Evolutionary conservation across 805 yeast genomes (phyloP).

Genomic region (Starmerella cellae): DNA sequence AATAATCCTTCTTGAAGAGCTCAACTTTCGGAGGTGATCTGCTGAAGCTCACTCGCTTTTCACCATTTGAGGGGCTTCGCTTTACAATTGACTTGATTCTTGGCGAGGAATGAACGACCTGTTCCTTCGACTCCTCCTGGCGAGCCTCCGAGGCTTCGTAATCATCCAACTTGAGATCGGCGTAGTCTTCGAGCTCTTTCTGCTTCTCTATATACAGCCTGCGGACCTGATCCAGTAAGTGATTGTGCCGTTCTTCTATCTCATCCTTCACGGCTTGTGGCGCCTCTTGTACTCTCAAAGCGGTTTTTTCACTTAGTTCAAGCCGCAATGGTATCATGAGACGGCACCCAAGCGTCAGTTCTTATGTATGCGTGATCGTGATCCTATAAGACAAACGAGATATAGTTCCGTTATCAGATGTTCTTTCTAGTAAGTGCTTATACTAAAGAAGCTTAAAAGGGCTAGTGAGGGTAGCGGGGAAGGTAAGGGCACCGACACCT

Average conservation of each 20-base stretch:
- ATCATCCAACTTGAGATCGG: constrained; percentile 6
- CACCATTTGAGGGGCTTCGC: constrained; percentile 17
- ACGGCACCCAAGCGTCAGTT: too few relatives aligned
- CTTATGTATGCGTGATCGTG: too few relatives aligned
- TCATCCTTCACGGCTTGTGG: constrained; percentile 12
- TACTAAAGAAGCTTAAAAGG: too few relatives aligned
- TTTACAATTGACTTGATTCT: constrained; percentile 19
- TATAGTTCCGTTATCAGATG: too few relatives aligned
- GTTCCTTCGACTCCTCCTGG: constrained; percentile 4
- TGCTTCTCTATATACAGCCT: constrained; percentile 10
- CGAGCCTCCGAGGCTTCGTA: constrained; percentile 1
- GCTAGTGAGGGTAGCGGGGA: neutral
- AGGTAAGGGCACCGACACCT: neutral
- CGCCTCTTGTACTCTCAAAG: constrained; percentile 7
- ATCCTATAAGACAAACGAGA: too few relatives aligned
- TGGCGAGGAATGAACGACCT: too few relatives aligned
- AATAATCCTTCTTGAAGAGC: constrained; percentile 1
- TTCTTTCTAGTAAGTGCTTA: too few relatives aligned
- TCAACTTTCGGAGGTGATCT: constrained; percentile 16
- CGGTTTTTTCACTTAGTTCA: constrained; percentile 8
- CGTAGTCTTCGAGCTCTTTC: constrained; percentile 16
- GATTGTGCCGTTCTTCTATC: constrained; percentile 12
- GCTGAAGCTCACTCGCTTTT: constrained; percentile 20
- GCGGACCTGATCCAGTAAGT: constrained; percentile 14
- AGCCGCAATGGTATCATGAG: constrained; percentile 9